Evolutionary conservation across 2,329 filamentous ascomycete species (phyloP), one percentile per base, ranked within the genome.

Genomic region (Amauroascus verrucosus): DNA sequence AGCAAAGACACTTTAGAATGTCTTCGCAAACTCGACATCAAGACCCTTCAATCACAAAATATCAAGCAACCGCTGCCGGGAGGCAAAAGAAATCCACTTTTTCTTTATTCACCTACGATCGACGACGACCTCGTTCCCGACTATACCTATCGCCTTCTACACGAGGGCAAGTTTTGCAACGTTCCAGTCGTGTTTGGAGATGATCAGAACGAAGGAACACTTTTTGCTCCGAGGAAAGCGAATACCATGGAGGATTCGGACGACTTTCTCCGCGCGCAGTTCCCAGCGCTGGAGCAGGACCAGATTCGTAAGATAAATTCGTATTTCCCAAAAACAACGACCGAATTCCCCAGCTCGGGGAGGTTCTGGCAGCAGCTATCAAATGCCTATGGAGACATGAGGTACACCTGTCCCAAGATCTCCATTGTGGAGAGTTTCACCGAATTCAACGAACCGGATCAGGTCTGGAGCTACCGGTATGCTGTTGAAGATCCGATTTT

Each of bases 401-500:
- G 81, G 4, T 85, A 85, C 65, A 81, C 73, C 59, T 86, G 83
- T 58, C 80, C 82, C 0, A 78, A 77, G 0, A 72, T 84, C 37
- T 78, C 74, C 66, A 69, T 84, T 62, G 76, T 74, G 1, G 63
- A 70, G 7, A 65, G 70, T 1, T 70, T 71, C 44, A 66, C 68
- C 2, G 59, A 63, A 24, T 60, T 62, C 33, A 60, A 61, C 26
- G 38, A 46, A 50, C 54, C 13, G 60, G 72, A 32, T 24, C 63
- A 16, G 1, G 78, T 75, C 22, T 90, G 79, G 77, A 83, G 81
- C 62, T 90, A 90, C 64, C 79, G 78, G 40, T 87, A 82, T 70
- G 78, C 83, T 53, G 85, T 88, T 2, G 70, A 79, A 40, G 84
- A 87, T 56, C 75, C 78, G 0, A 60, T 62, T 0, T 71, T 79